A percentile compares a stretch with the other conserved stretches of the same genome.
These are phyloP conservation scores for Lactarius evosmus DNA, from an alignment of 768 basidiomycete species.

Conservation along the genomic window DNA sequence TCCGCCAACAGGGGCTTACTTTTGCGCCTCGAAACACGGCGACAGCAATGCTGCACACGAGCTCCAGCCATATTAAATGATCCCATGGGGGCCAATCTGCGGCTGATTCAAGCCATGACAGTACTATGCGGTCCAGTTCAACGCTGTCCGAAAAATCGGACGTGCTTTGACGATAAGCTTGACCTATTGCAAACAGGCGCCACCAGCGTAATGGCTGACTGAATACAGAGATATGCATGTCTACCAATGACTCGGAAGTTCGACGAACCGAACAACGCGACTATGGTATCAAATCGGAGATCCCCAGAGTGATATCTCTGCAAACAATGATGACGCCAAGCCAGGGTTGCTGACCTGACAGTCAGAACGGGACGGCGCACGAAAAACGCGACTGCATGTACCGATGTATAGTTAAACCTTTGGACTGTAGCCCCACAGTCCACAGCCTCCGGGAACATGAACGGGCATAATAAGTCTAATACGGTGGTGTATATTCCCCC, in stretches of 20 bases:
- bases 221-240: not conserved
- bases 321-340: not conserved
- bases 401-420: not conserved
- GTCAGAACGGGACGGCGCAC: not conserved
- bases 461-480: not conserved
- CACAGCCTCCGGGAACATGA: not conserved
- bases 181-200: not conserved
- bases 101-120: not conserved
- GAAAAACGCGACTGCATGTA: not conserved
- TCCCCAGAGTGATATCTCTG: not conserved
- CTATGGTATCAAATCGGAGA: not conserved
- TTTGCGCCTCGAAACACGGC: not conserved
- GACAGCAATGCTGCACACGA: too few species aligned
- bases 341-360: not conserved
- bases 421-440: not conserved
- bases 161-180: not conserved
- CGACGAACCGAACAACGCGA: not conserved
- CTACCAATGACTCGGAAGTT: not conserved
- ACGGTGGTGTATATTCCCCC: not conserved
- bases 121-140: not conserved
- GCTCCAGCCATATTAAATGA: not conserved
- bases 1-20: too few species aligned
- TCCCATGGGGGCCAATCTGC: not conserved
- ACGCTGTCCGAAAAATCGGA: not conserved
- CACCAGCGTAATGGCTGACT: not conserved